Evolutionary conservation across 306 rosid genomes (phyloP), one percentile per base, ranked within the genome.

Genomic region (Oxytropis ochrocephala): DNA sequence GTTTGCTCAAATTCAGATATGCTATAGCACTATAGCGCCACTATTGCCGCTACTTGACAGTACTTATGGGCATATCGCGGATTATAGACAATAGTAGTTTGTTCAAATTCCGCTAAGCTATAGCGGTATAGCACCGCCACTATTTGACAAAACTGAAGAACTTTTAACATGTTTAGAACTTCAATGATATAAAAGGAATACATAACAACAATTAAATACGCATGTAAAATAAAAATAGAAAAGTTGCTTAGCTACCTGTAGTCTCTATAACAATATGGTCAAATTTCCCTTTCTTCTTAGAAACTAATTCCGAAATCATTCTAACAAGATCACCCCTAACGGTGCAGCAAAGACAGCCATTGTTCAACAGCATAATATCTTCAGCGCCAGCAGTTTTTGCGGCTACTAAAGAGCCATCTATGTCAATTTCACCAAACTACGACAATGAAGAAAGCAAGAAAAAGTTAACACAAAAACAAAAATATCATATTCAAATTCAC

Each of bases 301-400:
- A 73, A 16, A 88, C 99, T 69, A 94, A 70, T 27, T 94, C 97
- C 0, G 86, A 7, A 65, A 94, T 91, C 99, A 94, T 94, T 78
- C 97, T 70, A 41, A 90, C 98, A 29, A 93, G 97, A 70, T 93
- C 98, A 64, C 97, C 98, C 79, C 99, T 84, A 58, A 94, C 97
- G 24, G 99, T 94, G 85, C 99, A 94, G 85, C 99, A 94, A 73
- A 91, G 99, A 58, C 96, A 91, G 10, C 99, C 96, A 39, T 94
- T 90, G 59, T 94, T 94, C 77, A 94, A 69, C 97, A 94, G 85
- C 72, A 94, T 74, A 81, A 94, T 94, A 81, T 94, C 97, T 81
- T 94, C 97, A 17, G 97, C 99, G 0, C 94, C 97, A 9, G 98
- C 83, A 7, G 96, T 69, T 78, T 91, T 87, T 0, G 96, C 81